These are phyloP conservation scores for Plasmodium reichenowi DNA, from an alignment of 169 alveolate genomes.

Conservation along the genomic window DNA sequence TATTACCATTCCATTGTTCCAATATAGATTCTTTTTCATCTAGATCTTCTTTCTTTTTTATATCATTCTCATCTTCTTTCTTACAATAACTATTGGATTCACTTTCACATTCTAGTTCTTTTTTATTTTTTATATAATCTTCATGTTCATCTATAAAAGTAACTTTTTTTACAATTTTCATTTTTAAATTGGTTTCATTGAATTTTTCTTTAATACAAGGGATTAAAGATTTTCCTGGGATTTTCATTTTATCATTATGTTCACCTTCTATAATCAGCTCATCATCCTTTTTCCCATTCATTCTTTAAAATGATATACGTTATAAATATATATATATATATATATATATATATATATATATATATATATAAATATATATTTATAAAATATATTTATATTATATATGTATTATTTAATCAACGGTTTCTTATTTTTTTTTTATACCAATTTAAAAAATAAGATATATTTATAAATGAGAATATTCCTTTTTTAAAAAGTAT, in stretches of 20 bases:
- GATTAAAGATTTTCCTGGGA: background rate
- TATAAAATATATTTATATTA: too few species aligned
- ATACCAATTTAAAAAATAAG: too few species aligned
- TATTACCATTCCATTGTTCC: too few species aligned
- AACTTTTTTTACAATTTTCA: slow-evolving; percentile 42
- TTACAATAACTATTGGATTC: background rate
- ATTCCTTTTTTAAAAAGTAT: too few species aligned
- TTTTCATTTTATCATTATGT: background rate
- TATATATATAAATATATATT: too few species aligned
- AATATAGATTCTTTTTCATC: too few species aligned
- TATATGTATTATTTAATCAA: too few species aligned
- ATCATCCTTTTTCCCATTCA: slow-evolving; percentile 20
- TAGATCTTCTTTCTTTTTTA: background rate
- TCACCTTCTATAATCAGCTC: slow-evolving; percentile 2
- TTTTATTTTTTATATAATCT: slow-evolving; percentile 17
- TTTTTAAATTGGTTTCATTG: slow-evolving; percentile 25
- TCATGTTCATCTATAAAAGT: slow-evolving; percentile 41
- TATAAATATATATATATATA: too few species aligned
- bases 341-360: too few species aligned
- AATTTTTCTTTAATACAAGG: background rate
- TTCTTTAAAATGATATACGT: background rate
- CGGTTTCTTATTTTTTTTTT: too few species aligned
- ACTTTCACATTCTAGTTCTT: background rate
- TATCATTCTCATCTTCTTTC: background rate
- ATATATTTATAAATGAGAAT: too few species aligned